Conservation (phyloP, 441 rosid genomes). For the Bocquillonia castaneifolia region DNA sequence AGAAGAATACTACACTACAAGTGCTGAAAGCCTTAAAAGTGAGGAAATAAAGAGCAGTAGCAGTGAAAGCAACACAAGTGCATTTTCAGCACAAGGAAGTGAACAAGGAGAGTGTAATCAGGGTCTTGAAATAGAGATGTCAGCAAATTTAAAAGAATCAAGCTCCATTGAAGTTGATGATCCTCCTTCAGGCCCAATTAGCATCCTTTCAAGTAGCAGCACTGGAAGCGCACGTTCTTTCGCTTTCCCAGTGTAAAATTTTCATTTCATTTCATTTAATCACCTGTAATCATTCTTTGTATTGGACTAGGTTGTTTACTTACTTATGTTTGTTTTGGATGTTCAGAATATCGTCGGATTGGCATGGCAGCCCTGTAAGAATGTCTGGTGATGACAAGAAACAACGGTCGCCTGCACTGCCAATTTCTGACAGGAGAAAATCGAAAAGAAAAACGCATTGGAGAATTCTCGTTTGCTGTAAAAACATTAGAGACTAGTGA, state of each 20-base stretch:
- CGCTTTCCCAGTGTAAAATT: constrained; percentile 16
- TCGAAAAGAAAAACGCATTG: constrained; percentile 24
- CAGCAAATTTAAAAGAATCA: constrained; percentile 4
- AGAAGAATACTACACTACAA: not conserved
- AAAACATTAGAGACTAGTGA: constrained; percentile 14
- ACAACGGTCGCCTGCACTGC: not conserved
- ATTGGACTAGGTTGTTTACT: not conserved
- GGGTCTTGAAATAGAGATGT: not conserved
- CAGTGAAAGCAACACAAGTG: no score
- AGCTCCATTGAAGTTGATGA: not conserved
- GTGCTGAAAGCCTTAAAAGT: not conserved
- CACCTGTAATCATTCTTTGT: not conserved
- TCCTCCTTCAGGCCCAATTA: not conserved
- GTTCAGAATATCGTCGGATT: constrained; percentile 37
- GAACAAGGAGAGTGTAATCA: no score
- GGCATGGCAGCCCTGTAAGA: constrained; percentile 39
- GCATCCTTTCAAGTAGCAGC: not conserved
- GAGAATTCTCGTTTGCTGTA: constrained; percentile 36
- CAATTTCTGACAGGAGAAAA: not conserved
- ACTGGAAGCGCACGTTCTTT: constrained; percentile 8
- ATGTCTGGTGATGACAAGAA: constrained; percentile 25
- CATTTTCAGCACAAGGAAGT: no score
- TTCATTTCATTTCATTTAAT: not conserved
- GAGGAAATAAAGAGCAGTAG: not conserved
- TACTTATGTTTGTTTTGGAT: not conserved